Base-by-base conservation (phyloP, 106 monocot genomes). In the Allium fistulosum region DNA sequence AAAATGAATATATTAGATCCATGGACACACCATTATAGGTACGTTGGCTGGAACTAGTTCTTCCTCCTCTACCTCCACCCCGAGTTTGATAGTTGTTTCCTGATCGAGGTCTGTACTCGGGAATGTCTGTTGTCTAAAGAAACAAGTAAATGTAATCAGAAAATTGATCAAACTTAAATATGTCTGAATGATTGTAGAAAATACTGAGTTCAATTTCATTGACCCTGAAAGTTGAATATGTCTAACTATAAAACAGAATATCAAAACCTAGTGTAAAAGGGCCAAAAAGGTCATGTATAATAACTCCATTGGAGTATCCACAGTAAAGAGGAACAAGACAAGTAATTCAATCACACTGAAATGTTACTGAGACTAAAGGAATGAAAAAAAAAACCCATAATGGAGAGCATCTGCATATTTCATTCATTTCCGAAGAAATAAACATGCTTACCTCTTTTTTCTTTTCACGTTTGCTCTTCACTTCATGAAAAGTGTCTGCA, bases 381-480 rank as follows among this genome's bases (percentile, higher is more conserved):
- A 49, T 49, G 9, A 47, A 27, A 17, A 11, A 9, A 48, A 66
- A 58, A 47, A 28, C n/a, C 55, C 58, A 48, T 12, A 11, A 49
- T 9, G 68, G 7, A 16, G 10, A 2, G 7, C 26, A 59, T 47
- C 59, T 47, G 18, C 11, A 10, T 11, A 11, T 49, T 59, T 48
- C 48, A 58, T 59, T 70, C 59, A 17, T 11, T 22, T n/a, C 70
- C 11, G 7, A 70, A 6, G 37, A 11, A 64, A 59, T 12, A 53
- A 48, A 66, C 10, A 66, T 48, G 56, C 82, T 72, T 17, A 96
- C 96, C 85, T 96, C 96, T 65, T 92, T 96, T 84, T 96, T 96
- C 91, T 88, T 96, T 18, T 96, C 96, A 14, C 88, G 76, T 78
- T 96, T 96, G 80, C 91, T 96, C 84, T 82, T 96, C 65, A 96